Conservation (phyloP, 139 green algal genomes). For the Micractinium sp. region DNA sequence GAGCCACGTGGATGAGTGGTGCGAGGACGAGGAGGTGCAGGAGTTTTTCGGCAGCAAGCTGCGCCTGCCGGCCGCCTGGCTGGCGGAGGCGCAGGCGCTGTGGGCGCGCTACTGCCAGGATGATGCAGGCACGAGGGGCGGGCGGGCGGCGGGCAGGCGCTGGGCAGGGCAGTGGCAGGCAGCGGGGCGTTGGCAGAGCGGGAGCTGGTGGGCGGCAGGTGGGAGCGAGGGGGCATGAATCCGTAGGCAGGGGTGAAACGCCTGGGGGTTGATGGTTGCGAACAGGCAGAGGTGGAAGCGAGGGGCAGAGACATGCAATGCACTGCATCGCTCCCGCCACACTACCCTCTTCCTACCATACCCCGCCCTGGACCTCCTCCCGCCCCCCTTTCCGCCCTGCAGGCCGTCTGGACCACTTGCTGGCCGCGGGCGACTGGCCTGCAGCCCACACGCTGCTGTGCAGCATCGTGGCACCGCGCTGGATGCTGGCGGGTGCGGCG, state of each 20-base stretch:
- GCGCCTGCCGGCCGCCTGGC: conserved; percentile 51
- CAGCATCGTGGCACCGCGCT: conserved; percentile 44
- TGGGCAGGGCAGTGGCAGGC: background rate
- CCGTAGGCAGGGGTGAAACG: no score
- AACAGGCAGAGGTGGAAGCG: no score
- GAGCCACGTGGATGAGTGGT: conserved; percentile 58
- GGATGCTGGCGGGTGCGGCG: conserved; percentile 41
- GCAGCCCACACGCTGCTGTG: conserved; percentile 57
- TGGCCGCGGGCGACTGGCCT: conserved; percentile 46
- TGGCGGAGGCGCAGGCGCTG: conserved; percentile 54
- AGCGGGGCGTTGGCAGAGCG: no score
- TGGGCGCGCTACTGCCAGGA: conserved; percentile 54
- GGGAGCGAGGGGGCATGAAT: background rate
- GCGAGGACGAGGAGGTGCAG: conserved; percentile 13
- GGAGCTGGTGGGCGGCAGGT: background rate
- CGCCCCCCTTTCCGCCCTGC: background rate
- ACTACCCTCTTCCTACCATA: background rate
- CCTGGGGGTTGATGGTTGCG: no score
- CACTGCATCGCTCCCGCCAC: no score
- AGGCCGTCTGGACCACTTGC: conserved; percentile 52
- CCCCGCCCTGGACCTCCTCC: background rate
- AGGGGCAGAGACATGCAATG: no score
- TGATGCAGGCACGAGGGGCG: conserved; percentile 39
- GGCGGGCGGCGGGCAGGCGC: no score
- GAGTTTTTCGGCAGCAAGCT: conserved; percentile 62